A percentile compares a stretch with the other conserved stretches of the same genome.
Conservation (phyloP, 2,329 filamentous ascomycete genomes). For the Escovopsis sp. region DNA sequence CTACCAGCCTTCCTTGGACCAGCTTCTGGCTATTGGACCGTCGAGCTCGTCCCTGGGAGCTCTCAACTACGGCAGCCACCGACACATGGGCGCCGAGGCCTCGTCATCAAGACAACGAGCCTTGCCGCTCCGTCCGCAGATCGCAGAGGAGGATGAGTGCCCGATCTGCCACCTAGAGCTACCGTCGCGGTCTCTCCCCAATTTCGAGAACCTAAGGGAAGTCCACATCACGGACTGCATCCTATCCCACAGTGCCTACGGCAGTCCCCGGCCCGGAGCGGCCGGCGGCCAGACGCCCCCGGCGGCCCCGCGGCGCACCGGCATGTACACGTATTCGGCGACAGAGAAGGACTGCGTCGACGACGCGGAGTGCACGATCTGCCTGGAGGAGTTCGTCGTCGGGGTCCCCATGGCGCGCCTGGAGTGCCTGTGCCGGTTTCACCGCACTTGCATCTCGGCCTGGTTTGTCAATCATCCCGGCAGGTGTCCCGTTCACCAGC, state of each 20-base stretch:
- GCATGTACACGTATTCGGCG: constrained; percentile 49
- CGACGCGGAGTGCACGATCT: constrained; percentile 53
- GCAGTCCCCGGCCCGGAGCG: constrained; percentile 17
- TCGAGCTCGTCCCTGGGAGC: constrained; percentile 17
- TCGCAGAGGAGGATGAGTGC: constrained; percentile 63
- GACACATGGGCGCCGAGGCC: constrained; percentile 15
- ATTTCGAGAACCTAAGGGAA: constrained; percentile 41
- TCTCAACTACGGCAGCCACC: constrained; percentile 16
- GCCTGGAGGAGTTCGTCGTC: constrained; percentile 49
- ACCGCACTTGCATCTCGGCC: constrained; percentile 42
- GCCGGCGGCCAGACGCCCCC: constrained; percentile 10
- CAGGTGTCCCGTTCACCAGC: constrained; percentile 50
- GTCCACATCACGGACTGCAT: constrained; percentile 46
- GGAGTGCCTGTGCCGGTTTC: constrained; percentile 53
- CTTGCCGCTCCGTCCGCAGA: constrained; percentile 31
- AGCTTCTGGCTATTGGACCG: constrained; percentile 23
- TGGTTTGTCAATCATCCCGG: constrained; percentile 51
- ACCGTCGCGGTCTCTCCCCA: constrained; percentile 38
- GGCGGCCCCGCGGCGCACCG: constrained; percentile 32
- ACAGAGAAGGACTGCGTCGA: constrained; percentile 57
- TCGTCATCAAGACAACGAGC: constrained; percentile 25
- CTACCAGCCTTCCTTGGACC: constrained; percentile 22
- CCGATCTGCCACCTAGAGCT: constrained; percentile 62
- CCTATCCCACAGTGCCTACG: constrained; percentile 36
- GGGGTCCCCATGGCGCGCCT: constrained; percentile 49